These are phyloP conservation scores for Sclerotiophoma versabilis DNA, from an alignment of 2,329 filamentous ascomycete species.

Conservation along the genomic window DNA sequence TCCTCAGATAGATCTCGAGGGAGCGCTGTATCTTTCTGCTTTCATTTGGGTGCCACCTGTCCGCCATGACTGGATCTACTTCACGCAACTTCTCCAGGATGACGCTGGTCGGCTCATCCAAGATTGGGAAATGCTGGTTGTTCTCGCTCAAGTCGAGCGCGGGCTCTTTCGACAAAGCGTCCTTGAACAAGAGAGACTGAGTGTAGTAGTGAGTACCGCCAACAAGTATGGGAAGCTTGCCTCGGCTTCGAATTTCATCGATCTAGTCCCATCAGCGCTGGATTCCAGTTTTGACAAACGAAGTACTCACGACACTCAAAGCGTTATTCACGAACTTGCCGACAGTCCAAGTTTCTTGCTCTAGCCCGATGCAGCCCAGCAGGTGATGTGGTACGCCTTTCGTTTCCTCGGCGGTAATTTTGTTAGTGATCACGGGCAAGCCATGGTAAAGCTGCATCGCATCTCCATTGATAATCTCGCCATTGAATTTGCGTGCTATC, in stretches of 20 bases:
- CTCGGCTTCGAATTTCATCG: slow-evolving; percentile 76
- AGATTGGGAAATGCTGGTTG: slow-evolving; percentile 65
- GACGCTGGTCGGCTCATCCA: slow-evolving; percentile 73
- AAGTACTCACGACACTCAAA: slow-evolving; percentile 55
- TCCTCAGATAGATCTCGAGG: slow-evolving; percentile 86
- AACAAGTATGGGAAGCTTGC: slow-evolving; percentile 86
- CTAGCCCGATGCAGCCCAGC: slow-evolving; percentile 76
- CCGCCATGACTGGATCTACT: slow-evolving; percentile 88
- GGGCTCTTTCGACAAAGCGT: slow-evolving; percentile 65
- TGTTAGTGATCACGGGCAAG: slow-evolving; percentile 93
- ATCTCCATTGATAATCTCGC: slow-evolving; percentile 96
- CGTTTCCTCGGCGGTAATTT: slow-evolving; percentile 77
- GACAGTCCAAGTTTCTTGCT: slow-evolving; percentile 84
- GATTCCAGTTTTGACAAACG: accelerated
- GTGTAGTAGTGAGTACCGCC: slow-evolving; percentile 97
- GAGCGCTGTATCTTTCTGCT: slow-evolving; percentile 87
- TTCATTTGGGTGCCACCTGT: slow-evolving; percentile 93
- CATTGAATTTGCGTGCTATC: slow-evolving; percentile 80
- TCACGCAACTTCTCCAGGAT: slow-evolving; percentile 76
- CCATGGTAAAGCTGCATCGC: slow-evolving; percentile 97
- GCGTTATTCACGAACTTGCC: slow-evolving; percentile 77
- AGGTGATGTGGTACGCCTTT: slow-evolving; percentile 87
- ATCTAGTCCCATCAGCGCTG: slow-evolving; percentile 57
- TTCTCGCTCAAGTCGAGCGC: slow-evolving; percentile 37
- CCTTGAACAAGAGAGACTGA: slow-evolving; percentile 83